Conservation (phyloP, 2,329 filamentous ascomycete genomes). For the Phaeosphaeriaceae sp. region DNA sequence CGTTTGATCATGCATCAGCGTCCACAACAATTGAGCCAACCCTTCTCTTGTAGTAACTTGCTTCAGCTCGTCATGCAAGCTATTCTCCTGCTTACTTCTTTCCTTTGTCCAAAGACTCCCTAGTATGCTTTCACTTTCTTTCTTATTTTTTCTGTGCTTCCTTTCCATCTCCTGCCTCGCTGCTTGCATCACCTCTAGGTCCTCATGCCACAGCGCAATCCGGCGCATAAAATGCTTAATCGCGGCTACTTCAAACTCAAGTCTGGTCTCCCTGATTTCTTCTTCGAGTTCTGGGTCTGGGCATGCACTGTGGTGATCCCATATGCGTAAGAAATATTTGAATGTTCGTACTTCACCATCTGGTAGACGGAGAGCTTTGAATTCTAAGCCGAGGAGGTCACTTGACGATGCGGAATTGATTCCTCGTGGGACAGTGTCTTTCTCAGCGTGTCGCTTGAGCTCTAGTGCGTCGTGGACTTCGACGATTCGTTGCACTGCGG, state of each 20-base stretch:
- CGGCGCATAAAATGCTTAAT: constrained; percentile 31
- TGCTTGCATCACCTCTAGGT: constrained; percentile 19
- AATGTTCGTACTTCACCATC: constrained; percentile 31
- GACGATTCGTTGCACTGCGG: constrained; percentile 20
- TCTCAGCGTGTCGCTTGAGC: constrained; percentile 7
- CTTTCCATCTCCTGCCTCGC: constrained; percentile 16
- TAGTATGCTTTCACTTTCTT: constrained; percentile 12
- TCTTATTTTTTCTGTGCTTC: constrained; percentile 7
- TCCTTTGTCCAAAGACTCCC: constrained; percentile 22
- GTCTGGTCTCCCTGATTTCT: constrained; percentile 10
- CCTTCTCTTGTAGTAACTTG: constrained; percentile 30
- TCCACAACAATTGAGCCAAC: constrained; percentile 33
- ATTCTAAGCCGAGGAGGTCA: constrained; percentile 22
- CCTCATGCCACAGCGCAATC: constrained; percentile 27
- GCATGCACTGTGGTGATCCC: constrained; percentile 16
- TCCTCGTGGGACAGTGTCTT: constrained; percentile 6
- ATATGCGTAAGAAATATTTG: constrained; percentile 26
- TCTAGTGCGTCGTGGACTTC: constrained; percentile 24
- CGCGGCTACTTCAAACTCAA: constrained; percentile 24
- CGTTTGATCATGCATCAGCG: constrained; percentile 23
- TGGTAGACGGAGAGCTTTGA: constrained; percentile 15
- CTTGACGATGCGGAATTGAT: constrained; percentile 9
- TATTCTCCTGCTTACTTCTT: constrained; percentile 10
- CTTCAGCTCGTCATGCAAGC: constrained; percentile 23
- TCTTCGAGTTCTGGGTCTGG: constrained; percentile 26